phyloP scores from a whole-genome alignment of 306 rosid genomes.

The Inga oerstediana region DNA sequence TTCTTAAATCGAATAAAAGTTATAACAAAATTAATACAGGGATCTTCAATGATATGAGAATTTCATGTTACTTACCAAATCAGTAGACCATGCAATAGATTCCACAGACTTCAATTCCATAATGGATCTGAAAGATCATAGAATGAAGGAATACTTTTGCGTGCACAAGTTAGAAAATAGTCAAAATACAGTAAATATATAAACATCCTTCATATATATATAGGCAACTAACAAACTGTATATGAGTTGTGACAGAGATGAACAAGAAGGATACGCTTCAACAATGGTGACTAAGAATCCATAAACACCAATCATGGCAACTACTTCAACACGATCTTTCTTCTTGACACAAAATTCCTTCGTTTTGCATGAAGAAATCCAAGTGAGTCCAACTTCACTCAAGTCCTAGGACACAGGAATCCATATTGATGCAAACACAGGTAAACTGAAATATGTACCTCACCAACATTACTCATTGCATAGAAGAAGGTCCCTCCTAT shows the following conservation, averaged over 20 bases:
- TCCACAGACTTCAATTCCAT: constrained; percentile 56
- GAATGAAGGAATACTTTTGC: constrained; percentile 17
- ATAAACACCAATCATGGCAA: constrained; percentile 63
- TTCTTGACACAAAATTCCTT: constrained; percentile 75
- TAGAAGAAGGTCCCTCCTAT: constrained; percentile 63
- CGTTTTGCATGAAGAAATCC: constrained; percentile 28
- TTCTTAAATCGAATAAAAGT: not conserved
- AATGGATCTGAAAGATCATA: constrained; percentile 52
- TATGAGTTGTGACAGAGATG: not conserved
- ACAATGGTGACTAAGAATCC: constrained; percentile 52
- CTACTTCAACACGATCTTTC: constrained; percentile 61
- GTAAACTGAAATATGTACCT: constrained; percentile 39
- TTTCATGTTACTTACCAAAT: constrained; percentile 52
- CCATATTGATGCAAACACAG: not conserved
- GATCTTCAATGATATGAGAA: not conserved
- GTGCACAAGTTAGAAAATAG: not conserved
- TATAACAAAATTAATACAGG: not conserved
- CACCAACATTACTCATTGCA: constrained; percentile 74
- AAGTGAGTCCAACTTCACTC: not conserved
- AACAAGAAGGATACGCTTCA: constrained; percentile 61
- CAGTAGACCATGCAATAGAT: constrained; percentile 49
- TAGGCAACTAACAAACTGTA: not conserved
- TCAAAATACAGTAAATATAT: not conserved
- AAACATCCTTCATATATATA: not conserved
- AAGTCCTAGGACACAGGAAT: not conserved